phyloP scores from a whole-genome alignment of 164 flowering plant genomes.

The Vitis vinifera region ASM3070453v1 NC_081812.1:22775501-22776000 shows the following conservation, averaged over 20 bases:
- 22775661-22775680: no score
- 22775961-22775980: no score
- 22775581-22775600: slow-evolving; percentile 22
- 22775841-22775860: slow-evolving; percentile 63
- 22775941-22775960: slow-evolving; percentile 1
- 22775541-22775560: slow-evolving; percentile 45
- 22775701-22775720: background rate
- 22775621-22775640: no score
- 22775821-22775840: slow-evolving; percentile 62
- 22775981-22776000: background rate
- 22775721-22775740: background rate
- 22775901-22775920: slow-evolving; percentile 17
- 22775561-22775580: slow-evolving; percentile 50
- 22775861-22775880: slow-evolving; percentile 8
- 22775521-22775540: slow-evolving; percentile 41
- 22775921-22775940: slow-evolving; percentile 19
- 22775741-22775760: slow-evolving; percentile 56
- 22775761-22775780: slow-evolving; percentile 65
- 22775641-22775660: no score
- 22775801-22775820: slow-evolving; percentile 52
- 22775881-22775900: slow-evolving; percentile 13
- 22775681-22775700: no score
- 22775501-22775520: slow-evolving; percentile 43
- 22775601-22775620: background rate
- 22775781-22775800: slow-evolving; percentile 57